Evolutionary conservation across 1,284 basidiomycete genomes (phyloP).

Genomic region (Sutorius eximius): DNA sequence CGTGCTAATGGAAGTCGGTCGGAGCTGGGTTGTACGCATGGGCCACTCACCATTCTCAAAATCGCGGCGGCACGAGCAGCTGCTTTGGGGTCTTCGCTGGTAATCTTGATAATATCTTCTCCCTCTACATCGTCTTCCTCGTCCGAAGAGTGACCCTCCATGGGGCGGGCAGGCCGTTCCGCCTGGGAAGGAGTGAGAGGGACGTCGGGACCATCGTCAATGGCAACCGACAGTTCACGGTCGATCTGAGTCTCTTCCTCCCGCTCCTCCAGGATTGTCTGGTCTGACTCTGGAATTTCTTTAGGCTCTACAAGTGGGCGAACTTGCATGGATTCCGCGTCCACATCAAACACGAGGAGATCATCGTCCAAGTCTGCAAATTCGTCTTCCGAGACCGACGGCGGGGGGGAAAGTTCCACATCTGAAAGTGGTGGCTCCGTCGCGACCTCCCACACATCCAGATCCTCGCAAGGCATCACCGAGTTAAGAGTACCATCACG

Average conservation of each 20-base stretch:
- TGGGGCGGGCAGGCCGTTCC: neutral
- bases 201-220: slow-evolving; percentile 23
- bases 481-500: neutral
- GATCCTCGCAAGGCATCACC: slow-evolving; percentile 4
- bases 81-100: slow-evolving; percentile 75
- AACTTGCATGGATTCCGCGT: slow-evolving; percentile 20
- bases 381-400: slow-evolving; percentile 22
- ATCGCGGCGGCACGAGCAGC: slow-evolving; percentile 90
- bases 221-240: slow-evolving; percentile 38
- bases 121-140: slow-evolving; percentile 38
- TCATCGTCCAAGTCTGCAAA: slow-evolving; percentile 19
- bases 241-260: slow-evolving; percentile 40
- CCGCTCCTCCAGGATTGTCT: slow-evolving; percentile 22
- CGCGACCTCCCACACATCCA: slow-evolving; percentile 21
- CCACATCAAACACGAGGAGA: slow-evolving; percentile 18
- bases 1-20: slow-evolving; percentile 53
- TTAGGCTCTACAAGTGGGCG: neutral
- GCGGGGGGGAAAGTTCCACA: slow-evolving; percentile 15
- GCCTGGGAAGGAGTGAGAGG: neutral
- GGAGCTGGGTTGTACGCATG: neutral
- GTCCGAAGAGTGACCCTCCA: slow-evolving; percentile 16
- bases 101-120: slow-evolving; percentile 66
- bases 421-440: slow-evolving; percentile 29
- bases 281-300: slow-evolving; percentile 7
- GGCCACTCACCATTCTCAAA: slow-evolving; percentile 66